phyloP scores from a whole-genome alignment of 192 early-diverging fungal species.

The Backusella liffmaniae region DNA sequence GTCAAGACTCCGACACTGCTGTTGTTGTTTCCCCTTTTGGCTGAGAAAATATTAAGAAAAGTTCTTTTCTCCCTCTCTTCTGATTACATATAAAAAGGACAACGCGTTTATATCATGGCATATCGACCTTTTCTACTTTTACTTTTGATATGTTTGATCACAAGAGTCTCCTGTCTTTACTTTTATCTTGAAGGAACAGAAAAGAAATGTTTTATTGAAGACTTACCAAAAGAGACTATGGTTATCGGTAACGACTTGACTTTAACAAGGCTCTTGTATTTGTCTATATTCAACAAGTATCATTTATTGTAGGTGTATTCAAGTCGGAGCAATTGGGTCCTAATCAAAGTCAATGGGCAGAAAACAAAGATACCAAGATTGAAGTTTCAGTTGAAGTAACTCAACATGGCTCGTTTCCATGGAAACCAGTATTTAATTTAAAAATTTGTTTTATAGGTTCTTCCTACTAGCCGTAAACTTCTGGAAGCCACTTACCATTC shows the following conservation, averaged over 20 bases:
- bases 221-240: constrained; percentile 86
- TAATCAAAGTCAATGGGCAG: constrained; percentile 52
- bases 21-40: background rate
- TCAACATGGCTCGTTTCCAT: background rate
- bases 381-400: constrained; percentile 71
- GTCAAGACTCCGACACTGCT: background rate
- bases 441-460: constrained; percentile 34
- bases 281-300: background rate
- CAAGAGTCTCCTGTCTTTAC: constrained; percentile 40
- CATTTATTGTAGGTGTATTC: constrained; percentile 54
- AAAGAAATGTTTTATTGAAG: constrained; percentile 92
- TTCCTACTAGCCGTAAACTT: constrained; percentile 46
- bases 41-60: background rate
- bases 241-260: constrained; percentile 60
- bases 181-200: constrained; percentile 91
- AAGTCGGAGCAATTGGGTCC: constrained; percentile 82
- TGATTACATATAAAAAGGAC: background rate
- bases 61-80: background rate
- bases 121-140: background rate
- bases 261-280: background rate
- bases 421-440: background rate
- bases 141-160: background rate
- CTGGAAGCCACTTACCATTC: constrained; percentile 74
- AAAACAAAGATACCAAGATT: constrained; percentile 62
- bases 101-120: background rate